Evolutionary conservation across 2,329 filamentous ascomycete genomes (phyloP), one percentile per base, ranked within the genome.

Genomic region (Aspergillus niger): DNA sequence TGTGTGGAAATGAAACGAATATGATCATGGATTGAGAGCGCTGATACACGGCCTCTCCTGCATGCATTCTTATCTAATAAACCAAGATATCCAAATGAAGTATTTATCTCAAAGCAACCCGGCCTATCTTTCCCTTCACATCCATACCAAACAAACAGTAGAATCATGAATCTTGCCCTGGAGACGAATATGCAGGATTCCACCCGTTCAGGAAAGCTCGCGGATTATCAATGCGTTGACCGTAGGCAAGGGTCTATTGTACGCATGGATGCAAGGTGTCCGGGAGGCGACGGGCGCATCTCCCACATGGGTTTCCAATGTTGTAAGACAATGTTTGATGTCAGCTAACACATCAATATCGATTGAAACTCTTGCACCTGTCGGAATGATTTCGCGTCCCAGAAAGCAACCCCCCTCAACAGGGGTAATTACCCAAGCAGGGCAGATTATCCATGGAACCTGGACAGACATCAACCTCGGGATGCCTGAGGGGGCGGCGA

Each of bases 141-240:
- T 32, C 47, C 22, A 28, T 43, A 24, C 26, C 47, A 30, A 30
- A 50, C 47, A 30, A 50, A 50, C 47, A 49, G 47, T 50, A 50
- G 47, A 30, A n/a, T 11, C 26, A 15, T n/a, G 26, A 15, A 50
- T 50, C 24, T 49, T 50, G 47, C 47, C 47, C 47, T 15, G 47
- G 47, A 24, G 28, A 50, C 47, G 47, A 28, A 30, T 65, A 67
- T 67, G 65, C 59, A 65, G 62, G 57, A 67, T 64, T 63, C 64
- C 62, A 43, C 60, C 55, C 22, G 43, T 61, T 61, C 49, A 39
- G 63, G 65, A 39, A 65, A 58, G 49, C 50, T 55, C 55, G 52
- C 47, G 43, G 63, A 63, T 55, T 59, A 64, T 64, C 58, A 8
- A 59, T 53, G 44, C 55, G 54, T 49, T 57, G 59, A 57, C 41